phyloP scores from a whole-genome alignment of 2,329 filamentous ascomycete species.

The Fusarium equiseti region DNA sequence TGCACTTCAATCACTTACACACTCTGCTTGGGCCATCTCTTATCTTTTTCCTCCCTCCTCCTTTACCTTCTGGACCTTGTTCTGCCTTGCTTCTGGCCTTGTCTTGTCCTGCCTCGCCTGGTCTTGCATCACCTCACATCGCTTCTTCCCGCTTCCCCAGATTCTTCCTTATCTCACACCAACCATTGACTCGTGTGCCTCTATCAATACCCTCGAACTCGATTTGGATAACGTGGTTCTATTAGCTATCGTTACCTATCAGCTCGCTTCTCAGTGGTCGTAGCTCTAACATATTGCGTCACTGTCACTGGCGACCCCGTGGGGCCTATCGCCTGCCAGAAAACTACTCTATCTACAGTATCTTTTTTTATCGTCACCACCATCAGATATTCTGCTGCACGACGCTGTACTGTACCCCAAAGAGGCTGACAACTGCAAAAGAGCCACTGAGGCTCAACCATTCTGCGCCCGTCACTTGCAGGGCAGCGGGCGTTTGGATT shows the following conservation, averaged over 20 bases:
- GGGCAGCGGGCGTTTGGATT: slow-evolving; percentile 46
- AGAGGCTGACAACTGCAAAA: slow-evolving; percentile 28
- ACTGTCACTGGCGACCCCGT: slow-evolving; percentile 41
- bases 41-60: slow-evolving; percentile 42
- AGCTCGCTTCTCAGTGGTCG: slow-evolving; percentile 46
- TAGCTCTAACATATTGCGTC: slow-evolving; percentile 48
- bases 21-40: slow-evolving; percentile 38
- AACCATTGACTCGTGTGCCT: slow-evolving; percentile 42
- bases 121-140: slow-evolving; percentile 25
- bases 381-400: slow-evolving; percentile 26
- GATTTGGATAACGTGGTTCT: slow-evolving; percentile 49
- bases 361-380: slow-evolving; percentile 30
- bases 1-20: slow-evolving; percentile 42
- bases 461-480: slow-evolving; percentile 44
- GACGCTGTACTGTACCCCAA: slow-evolving; percentile 23
- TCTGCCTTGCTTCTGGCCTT: slow-evolving; percentile 21
- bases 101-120: slow-evolving; percentile 30
- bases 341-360: slow-evolving; percentile 18
- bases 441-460: slow-evolving; percentile 45
- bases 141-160: slow-evolving; percentile 47
- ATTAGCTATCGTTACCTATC: slow-evolving; percentile 46
- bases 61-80: slow-evolving; percentile 33
- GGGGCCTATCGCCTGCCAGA: slow-evolving; percentile 39
- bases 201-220: slow-evolving; percentile 29
- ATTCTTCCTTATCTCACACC: slow-evolving; percentile 48